Evolutionary conservation across 352 stramenopile genomes (phyloP), one percentile per base, ranked within the genome.

Genomic region (Phytophthora rubi): DNA sequence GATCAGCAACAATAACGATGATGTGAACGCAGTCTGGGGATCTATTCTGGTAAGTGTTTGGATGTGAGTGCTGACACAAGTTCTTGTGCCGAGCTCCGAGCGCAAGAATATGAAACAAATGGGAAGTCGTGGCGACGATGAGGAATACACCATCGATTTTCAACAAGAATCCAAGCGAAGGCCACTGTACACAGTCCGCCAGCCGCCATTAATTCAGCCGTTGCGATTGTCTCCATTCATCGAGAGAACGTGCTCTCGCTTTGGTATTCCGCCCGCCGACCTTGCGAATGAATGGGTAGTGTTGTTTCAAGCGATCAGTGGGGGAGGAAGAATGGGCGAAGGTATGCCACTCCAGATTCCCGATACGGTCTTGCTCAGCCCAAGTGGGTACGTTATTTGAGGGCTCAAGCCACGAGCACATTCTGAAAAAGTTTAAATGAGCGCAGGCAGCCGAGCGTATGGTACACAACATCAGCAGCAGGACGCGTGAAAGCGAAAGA

Each of bases 231-330:
- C 83, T 13, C 9, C 44, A 7, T 89, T 91, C 35, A 65, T 69
- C 0, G 71, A 82, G 32, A 73, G 54, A 42, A 83, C 71, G 0
- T 64, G 57, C 28, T 39, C 30, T 5, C 65, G 65, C 21, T 79
- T 74, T 13, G 74, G 73, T 7, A 54, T 81, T 7, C 23, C 39
- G 35, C 4, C 26, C 10, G 55, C 65, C 9, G 82, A 91, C 53
- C 70, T 91, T 8, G 83, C 77, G 0, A 72, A 82, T 45, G 83
- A 91, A 65, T 91, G 83, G 83, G 73, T 91, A 3, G 71, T 75
- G 10, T 48, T 91, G 3, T 89, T 89, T 53, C 79, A 86, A 53
- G 75, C 65, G 8, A 79, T 91, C n/a, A 66, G 70, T n/a, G 68
- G 58, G 8, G 68, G 55, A 12, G 53, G 49, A 10, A 77, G 33